These are phyloP conservation scores for Wickerhamiella musiphila DNA, from an alignment of 805 yeast genomes.

Conservation along the genomic window DNA sequence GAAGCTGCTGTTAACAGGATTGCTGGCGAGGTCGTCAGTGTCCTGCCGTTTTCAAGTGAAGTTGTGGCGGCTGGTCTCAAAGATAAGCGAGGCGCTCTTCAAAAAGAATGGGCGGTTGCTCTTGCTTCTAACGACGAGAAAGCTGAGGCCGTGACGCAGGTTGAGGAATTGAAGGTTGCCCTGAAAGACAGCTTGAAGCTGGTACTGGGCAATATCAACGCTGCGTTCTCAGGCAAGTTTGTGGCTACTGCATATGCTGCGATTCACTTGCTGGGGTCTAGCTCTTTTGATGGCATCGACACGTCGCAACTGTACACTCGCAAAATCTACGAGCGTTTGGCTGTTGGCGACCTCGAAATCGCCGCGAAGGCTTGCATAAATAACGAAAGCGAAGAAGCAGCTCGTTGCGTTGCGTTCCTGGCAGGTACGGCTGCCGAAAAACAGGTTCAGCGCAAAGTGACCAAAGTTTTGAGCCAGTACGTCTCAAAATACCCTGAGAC, in stretches of 20 bases:
- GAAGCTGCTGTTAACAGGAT: conserved; percentile 40
- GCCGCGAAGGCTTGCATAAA: conserved; percentile 6
- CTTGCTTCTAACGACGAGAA: conserved; percentile 24
- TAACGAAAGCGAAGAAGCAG: neutral
- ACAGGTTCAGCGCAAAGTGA: conserved; percentile 1
- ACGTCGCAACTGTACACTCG: conserved; percentile 8
- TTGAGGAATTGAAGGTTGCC: conserved; percentile 11
- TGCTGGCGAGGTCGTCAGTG: conserved; percentile 28
- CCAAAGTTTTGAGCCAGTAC: no score
- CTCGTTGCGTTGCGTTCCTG: conserved; percentile 2
- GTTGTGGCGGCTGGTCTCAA: conserved; percentile 39
- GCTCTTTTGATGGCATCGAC: conserved; percentile 1
- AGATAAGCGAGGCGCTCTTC: conserved; percentile 45
- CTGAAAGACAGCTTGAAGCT: conserved; percentile 7
- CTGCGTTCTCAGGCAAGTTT: conserved; percentile 16
- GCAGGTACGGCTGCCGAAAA: neutral
- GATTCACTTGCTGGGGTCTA: conserved; percentile 15
- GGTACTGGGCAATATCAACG: conserved; percentile 10
- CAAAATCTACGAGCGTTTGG: conserved; percentile 10
- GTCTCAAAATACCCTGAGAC: no score
- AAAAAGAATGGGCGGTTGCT: conserved; percentile 49
- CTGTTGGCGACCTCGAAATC: conserved; percentile 6
- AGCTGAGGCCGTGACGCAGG: conserved; percentile 15
- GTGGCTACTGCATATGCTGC: conserved; percentile 40
- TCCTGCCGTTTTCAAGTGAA: conserved; percentile 12